Conservation (phyloP, 106 monocot genomes). For the Ottelia alismoides region DNA sequence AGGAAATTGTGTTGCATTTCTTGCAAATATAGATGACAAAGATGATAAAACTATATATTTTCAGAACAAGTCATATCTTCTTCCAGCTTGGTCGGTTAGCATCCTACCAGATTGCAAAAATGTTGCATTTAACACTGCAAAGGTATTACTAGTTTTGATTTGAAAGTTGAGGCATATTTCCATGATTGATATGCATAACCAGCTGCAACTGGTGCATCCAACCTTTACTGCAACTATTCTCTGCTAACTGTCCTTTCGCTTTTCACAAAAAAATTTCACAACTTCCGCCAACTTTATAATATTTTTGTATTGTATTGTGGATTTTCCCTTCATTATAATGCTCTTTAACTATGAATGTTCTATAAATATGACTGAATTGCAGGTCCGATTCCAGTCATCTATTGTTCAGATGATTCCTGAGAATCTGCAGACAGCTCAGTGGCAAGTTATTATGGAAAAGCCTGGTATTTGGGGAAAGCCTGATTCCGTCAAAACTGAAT, state of each 20-base stretch:
- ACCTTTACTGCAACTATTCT: no score
- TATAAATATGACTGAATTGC: no score
- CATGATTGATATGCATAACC: no score
- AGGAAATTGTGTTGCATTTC: constrained; percentile 68
- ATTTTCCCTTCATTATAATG: no score
- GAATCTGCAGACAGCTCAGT: constrained; percentile 28
- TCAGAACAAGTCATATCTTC: constrained; percentile 52
- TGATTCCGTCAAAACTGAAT: constrained; percentile 54
- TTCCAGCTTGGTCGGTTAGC: constrained; percentile 96
- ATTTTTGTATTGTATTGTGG: no score
- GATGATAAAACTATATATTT: constrained; percentile 51
- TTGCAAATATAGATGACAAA: constrained; percentile 67
- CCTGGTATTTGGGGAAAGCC: constrained; percentile 51
- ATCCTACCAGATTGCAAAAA: constrained; percentile 88
- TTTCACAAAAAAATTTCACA: no score
- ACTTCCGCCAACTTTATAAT: no score
- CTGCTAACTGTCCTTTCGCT: no score
- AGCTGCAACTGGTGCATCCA: no score
- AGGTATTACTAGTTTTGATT: constrained; percentile 30
- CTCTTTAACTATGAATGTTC: no score
- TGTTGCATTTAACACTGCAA: constrained; percentile 81
- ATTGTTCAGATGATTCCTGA: constrained; percentile 69
- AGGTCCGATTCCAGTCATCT: constrained; percentile 70
- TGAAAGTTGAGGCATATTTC: not conserved
- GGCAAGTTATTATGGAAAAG: constrained; percentile 68